These are phyloP conservation scores for Parietaria judaica DNA, from an alignment of 306 rosid species.

Conservation along the genomic window DNA sequence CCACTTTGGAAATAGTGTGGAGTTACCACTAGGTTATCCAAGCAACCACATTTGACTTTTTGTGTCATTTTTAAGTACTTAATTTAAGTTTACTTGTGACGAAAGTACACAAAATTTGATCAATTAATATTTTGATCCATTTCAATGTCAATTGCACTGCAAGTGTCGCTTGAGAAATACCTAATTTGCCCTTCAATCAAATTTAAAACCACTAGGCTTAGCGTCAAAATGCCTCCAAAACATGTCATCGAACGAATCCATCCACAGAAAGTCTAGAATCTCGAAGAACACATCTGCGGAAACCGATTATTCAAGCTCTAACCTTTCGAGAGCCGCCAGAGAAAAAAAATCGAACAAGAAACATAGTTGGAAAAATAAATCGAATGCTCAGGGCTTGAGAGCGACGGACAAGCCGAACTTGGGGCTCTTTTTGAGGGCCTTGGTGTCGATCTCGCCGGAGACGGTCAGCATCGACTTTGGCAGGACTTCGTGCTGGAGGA, in stretches of 20 bases:
- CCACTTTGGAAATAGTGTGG: too few species aligned
- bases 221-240: conserved; percentile 27
- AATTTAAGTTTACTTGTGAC: too few species aligned
- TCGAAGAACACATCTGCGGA: conserved; percentile 38
- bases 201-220: conserved; percentile 19
- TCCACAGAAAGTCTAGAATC: conserved; percentile 39
- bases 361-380: conserved; percentile 17
- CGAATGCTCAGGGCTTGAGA: conserved; percentile 68
- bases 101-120: too few species aligned
- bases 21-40: too few species aligned
- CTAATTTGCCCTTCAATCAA: not conserved
- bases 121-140: too few species aligned
- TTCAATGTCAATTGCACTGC: too few species aligned
- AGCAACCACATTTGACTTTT: too few species aligned
- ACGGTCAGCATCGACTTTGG: conserved; percentile 83
- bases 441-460: conserved; percentile 90
- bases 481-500: conserved; percentile 78
- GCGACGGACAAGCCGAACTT: conserved; percentile 80
- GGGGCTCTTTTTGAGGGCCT: conserved; percentile 69
- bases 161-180: too few species aligned
- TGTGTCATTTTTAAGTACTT: too few species aligned
- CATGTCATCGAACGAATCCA: conserved; percentile 28
- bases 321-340: conserved; percentile 45
- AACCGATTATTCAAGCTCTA: conserved; percentile 51
- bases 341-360: conserved; percentile 36